Conservation (phyloP, 1,284 basidiomycete genomes). For the Retiboletus flavoniger region DNA sequence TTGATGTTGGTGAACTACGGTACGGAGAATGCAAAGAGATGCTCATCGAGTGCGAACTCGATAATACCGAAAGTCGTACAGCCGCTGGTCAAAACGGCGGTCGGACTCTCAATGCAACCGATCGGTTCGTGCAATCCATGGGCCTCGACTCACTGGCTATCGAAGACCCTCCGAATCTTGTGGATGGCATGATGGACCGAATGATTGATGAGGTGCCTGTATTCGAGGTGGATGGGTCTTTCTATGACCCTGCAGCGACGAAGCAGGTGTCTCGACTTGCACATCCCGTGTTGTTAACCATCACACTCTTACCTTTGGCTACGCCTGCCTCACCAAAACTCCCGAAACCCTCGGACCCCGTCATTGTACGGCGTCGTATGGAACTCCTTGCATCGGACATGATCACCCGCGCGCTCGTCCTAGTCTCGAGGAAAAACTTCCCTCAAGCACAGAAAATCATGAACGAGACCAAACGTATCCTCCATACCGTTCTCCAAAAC, state of each 20-base stretch:
- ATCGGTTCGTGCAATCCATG: slow-evolving; percentile 78
- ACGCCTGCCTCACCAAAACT: slow-evolving; percentile 44
- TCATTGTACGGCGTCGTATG: slow-evolving; percentile 89
- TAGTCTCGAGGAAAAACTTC: slow-evolving; percentile 85
- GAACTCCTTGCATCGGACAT: slow-evolving; percentile 92
- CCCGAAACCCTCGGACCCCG: slow-evolving; percentile 68
- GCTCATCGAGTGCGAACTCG: slow-evolving; percentile 89
- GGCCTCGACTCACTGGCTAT: slow-evolving; percentile 72
- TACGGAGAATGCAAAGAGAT: slow-evolving; percentile 94
- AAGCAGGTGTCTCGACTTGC: slow-evolving; percentile 83
- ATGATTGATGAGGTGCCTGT: slow-evolving; percentile 94
- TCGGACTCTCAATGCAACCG: slow-evolving; percentile 65
- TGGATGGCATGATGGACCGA: slow-evolving; percentile 83
- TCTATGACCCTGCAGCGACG: slow-evolving; percentile 81
- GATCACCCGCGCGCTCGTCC: slow-evolving; percentile 88
- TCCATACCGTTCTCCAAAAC: slow-evolving; percentile 80
- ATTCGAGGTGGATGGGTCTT: slow-evolving; percentile 88
- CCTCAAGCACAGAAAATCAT: slow-evolving; percentile 84
- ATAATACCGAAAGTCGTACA: slow-evolving; percentile 59
- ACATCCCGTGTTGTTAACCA: slow-evolving; percentile 84
- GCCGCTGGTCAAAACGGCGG: slow-evolving; percentile 24
- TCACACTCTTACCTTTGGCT: slow-evolving; percentile 72
- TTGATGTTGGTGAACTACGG: slow-evolving; percentile 90
- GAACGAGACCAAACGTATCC: slow-evolving; percentile 83
- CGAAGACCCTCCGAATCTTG: slow-evolving; percentile 67